phyloP scores from a whole-genome alignment of 257 asterid genomes.

The Solanum piurae region DNA sequence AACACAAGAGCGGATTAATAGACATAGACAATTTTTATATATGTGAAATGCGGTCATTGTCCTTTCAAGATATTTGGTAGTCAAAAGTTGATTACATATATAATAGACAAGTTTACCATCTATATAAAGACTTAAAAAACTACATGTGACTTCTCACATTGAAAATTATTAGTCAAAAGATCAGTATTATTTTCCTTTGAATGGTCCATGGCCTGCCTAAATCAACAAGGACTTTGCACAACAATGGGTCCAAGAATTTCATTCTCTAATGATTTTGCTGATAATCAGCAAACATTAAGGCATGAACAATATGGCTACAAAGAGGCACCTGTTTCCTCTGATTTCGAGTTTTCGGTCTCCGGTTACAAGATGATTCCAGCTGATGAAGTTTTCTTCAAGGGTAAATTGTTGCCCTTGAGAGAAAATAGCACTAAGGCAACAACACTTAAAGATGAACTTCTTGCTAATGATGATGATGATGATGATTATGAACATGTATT shows the following conservation, averaged over 20 bases:
- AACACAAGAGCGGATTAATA: neutral
- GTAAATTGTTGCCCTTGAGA: conserved; percentile 46
- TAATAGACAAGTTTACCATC: neutral
- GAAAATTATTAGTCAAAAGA: neutral
- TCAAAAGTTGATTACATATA: neutral
- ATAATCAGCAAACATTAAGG: conserved; percentile 35
- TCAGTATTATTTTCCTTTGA: neutral
- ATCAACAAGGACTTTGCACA: conserved; percentile 39
- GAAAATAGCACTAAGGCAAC: conserved; percentile 30
- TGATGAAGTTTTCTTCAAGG: conserved; percentile 69
- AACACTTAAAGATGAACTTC: conserved; percentile 68
- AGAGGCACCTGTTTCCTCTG: conserved; percentile 80
- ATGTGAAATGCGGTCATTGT: neutral
- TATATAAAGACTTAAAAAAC: conserved; percentile 1
- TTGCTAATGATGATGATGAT: conserved; percentile 33
- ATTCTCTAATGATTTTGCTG: conserved; percentile 78
- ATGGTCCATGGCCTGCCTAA: conserved; percentile 60
- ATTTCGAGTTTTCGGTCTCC: conserved; percentile 57
- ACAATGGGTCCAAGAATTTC: conserved; percentile 74
- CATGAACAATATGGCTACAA: conserved; percentile 44
- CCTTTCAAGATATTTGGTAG: neutral
- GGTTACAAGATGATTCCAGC: conserved; percentile 51
- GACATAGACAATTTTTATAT: neutral
- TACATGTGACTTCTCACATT: neutral
- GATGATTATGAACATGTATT: conserved; percentile 35